Percentiles rank a stretch among this genome's conserved stretches.
Evolutionary conservation across 129 eudicot genomes (phyloP).

Genomic region (Lonicera japonica): DNA sequence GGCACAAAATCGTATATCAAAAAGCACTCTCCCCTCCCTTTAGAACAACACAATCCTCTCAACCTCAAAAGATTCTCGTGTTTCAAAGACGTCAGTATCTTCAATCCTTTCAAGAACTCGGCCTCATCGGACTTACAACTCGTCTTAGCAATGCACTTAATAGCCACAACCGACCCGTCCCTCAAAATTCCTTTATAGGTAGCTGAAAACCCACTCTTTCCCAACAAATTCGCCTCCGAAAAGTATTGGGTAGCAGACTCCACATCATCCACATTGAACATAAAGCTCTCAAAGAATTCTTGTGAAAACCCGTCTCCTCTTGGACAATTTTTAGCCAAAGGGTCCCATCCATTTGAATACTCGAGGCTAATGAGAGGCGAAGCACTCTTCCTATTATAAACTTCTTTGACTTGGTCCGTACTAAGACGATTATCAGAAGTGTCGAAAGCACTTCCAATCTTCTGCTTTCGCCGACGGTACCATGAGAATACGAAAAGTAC

Average conservation of each 20-base stretch:
- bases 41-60: constrained; percentile 91
- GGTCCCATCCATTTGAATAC: constrained; percentile 96
- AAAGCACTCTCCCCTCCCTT: constrained; percentile 92
- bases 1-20: constrained; percentile 83
- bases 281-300: constrained; percentile 67
- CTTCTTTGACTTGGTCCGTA: constrained; percentile 62
- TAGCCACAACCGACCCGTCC: constrained; percentile 78
- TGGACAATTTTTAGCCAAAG: constrained; percentile 50
- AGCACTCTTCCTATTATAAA: constrained; percentile 54
- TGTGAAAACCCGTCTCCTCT: constrained; percentile 45
- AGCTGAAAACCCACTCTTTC: constrained; percentile 77
- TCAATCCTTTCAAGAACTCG: constrained; percentile 82
- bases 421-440: constrained; percentile 53
- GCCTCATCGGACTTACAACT: constrained; percentile 81
- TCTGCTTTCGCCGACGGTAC: constrained; percentile 80
- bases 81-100: constrained; percentile 52
- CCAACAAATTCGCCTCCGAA: constrained; percentile 69
- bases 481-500: constrained; percentile 62
- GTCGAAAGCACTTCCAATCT: constrained; percentile 60
- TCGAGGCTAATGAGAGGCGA: constrained; percentile 85
- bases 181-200: constrained; percentile 72
- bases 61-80: constrained; percentile 68
- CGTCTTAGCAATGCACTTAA: constrained; percentile 69
- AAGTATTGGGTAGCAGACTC: constrained; percentile 84
- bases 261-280: constrained; percentile 74